Evolutionary conservation across 2,329 filamentous ascomycete genomes (phyloP), one percentile per base, ranked within the genome.

Genomic region (Whalleya microplaca): DNA sequence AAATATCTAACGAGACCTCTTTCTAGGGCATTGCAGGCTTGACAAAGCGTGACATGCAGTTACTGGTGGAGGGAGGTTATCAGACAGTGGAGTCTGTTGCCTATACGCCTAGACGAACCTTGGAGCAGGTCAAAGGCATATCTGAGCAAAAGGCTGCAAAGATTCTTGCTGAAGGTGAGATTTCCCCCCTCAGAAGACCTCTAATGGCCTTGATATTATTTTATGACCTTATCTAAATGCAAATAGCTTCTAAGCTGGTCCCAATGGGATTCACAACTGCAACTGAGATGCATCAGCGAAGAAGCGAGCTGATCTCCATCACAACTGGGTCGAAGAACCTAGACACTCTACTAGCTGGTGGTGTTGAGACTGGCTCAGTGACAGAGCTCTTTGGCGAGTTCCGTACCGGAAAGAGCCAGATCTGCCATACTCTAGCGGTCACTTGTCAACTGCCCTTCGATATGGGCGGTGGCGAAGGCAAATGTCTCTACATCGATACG

Each of bases 231-330:
- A 21, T 58, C 56, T 66, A 44, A 64, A 52, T 56, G 2, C 49
- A 41, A 3, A 41, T 46, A 96, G 94, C 94, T 23, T 93, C 92
- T 1, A 99, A 97, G 75, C 84, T 98, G 49, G 95, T 99, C 0
- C 95, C 95, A 0, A 96, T 99, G 93, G 95, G 95, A 42, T 99
- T 99, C 73, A 99, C 96, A 1, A 99, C 95, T 0, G 95, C 95
- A 2, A 99, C 95, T 0, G 96, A 99, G 76, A 99, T 99, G 93
- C 96, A 99, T 72, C 91, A 94, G 67, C 89, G 95, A 63, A 87
- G 96, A 73, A 97, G 92, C 74, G 95, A 98, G 75, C 84, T 99
- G 56, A 99, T 99, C 65, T 97, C 93, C 14, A 96, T 99, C 64
- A 97, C 95, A 2, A 99, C 95, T 2, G 95, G 96, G 56, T 98